These are phyloP conservation scores for Hypoxylon trugodes DNA, from an alignment of 495 filamentous ascomycete species.

Conservation along the genomic window DNA sequence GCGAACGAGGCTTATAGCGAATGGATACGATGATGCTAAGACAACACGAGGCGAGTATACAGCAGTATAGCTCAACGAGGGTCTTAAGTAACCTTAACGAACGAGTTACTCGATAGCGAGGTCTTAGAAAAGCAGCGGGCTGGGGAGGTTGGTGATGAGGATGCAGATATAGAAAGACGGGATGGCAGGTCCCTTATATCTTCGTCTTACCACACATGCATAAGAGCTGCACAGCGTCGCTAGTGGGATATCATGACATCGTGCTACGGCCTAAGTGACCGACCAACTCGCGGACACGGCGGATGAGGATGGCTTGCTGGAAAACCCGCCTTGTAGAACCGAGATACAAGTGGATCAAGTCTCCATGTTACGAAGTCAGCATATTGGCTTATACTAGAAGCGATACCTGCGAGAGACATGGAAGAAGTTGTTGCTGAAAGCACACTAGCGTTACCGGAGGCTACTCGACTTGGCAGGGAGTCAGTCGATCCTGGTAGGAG, in stretches of 20 bases:
- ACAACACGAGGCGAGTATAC: neutral
- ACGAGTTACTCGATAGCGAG: slow-evolving; percentile 50
- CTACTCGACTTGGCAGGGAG: slow-evolving; percentile 19
- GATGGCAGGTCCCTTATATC: slow-evolving; percentile 48
- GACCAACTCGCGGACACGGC: slow-evolving; percentile 17
- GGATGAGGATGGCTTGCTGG: slow-evolving; percentile 2
- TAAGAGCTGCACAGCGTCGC: slow-evolving; percentile 26
- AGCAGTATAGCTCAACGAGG: slow-evolving; percentile 34
- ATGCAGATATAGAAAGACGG: slow-evolving; percentile 23
- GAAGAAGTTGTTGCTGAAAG: slow-evolving; percentile 13
- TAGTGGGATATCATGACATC: slow-evolving; percentile 34
- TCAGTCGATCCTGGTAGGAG: slow-evolving; percentile 22
- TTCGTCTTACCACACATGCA: slow-evolving; percentile 35
- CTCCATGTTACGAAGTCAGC: slow-evolving; percentile 10
- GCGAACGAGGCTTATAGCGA: slow-evolving; percentile 38
- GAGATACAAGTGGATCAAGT: slow-evolving; percentile 16
- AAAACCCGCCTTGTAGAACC: slow-evolving; percentile 11
- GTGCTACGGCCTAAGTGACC: slow-evolving; percentile 12
- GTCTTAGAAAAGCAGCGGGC: slow-evolving; percentile 25
- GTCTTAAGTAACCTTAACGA: slow-evolving; percentile 58
- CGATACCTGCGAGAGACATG: slow-evolving; percentile 9
- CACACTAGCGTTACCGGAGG: slow-evolving; percentile 15
- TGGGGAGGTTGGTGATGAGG: slow-evolving; percentile 41
- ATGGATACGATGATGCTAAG: slow-evolving; percentile 14
- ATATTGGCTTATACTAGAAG: slow-evolving; percentile 6